Evolutionary conservation across 768 basidiomycete species (phyloP).

Genomic region (Amanita pallidorosea): DNA sequence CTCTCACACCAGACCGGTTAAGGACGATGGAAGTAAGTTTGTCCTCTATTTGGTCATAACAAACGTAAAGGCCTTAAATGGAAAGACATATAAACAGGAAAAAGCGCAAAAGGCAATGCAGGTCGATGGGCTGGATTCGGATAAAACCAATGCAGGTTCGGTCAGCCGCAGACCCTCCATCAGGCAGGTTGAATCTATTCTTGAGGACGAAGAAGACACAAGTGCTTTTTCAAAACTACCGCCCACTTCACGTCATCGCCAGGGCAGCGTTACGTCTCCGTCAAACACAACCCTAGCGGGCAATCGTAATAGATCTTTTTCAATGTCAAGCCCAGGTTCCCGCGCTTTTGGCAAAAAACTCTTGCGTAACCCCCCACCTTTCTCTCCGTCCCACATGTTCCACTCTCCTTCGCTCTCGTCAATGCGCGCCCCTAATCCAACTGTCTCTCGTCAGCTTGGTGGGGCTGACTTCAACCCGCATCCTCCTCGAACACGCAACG

Average conservation of each 20-base stretch:
- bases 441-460: slow-evolving; percentile 10
- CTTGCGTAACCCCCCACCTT: slow-evolving; percentile 20
- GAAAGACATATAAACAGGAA: slow-evolving; percentile 67
- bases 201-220: slow-evolving; percentile 63
- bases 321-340: slow-evolving; percentile 24
- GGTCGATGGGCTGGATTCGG: slow-evolving; percentile 23
- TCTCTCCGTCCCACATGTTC: slow-evolving; percentile 17
- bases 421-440: slow-evolving; percentile 11
- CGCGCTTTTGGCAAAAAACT: slow-evolving; percentile 16
- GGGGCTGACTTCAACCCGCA: slow-evolving; percentile 20
- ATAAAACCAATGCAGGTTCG: slow-evolving; percentile 19
- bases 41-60: slow-evolving; percentile 23
- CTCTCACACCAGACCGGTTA: slow-evolving; percentile 87
- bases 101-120: slow-evolving; percentile 40
- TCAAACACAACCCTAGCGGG: slow-evolving; percentile 23
- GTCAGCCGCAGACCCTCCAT: slow-evolving; percentile 30
- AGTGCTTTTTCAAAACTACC: slow-evolving; percentile 17
- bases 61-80: slow-evolving; percentile 11
- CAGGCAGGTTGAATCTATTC: slow-evolving; percentile 52
- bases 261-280: slow-evolving; percentile 32
- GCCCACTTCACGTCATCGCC: slow-evolving; percentile 26
- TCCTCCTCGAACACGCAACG: slow-evolving; percentile 39
- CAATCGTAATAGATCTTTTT: slow-evolving; percentile 29
- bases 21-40: slow-evolving; percentile 83
- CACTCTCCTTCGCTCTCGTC: slow-evolving; percentile 14